Conservation (phyloP, 805 yeast genomes). For the Candida nemodendra region DNA sequence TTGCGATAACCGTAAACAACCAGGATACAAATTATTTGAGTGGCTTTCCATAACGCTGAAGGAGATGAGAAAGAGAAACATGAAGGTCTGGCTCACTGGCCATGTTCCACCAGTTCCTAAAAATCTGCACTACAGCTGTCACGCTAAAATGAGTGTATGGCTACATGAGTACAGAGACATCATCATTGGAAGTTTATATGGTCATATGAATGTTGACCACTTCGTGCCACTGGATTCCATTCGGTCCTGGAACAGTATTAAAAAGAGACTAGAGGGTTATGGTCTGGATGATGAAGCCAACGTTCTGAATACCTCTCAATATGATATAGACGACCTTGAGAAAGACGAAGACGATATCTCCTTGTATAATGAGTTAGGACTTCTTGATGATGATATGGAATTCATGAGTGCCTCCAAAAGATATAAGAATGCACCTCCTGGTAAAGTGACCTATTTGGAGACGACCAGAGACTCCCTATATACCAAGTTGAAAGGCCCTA, state of each 20-base stretch:
- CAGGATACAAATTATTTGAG: conserved; percentile 72
- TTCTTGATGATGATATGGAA: conserved; percentile 26
- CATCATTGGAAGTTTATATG: conserved; percentile 78
- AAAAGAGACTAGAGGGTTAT: conserved; percentile 14
- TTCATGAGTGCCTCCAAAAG: conserved; percentile 21
- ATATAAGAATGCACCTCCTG: conserved; percentile 65
- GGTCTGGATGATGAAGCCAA: conserved; percentile 24
- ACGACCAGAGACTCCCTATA: conserved; percentile 55
- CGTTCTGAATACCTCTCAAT: conserved; percentile 5
- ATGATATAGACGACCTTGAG: conserved; percentile 25
- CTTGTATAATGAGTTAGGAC: conserved; percentile 16
- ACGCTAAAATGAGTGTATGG: conserved; percentile 77
- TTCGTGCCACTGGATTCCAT: conserved; percentile 73
- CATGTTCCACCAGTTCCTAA: conserved; percentile 87
- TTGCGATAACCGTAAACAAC: conserved; percentile 69
- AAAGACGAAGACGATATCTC: conserved; percentile 23
- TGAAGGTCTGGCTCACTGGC: conserved; percentile 86
- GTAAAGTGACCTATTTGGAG: conserved; percentile 64
- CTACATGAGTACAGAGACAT: conserved; percentile 79
- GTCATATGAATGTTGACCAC: conserved; percentile 90
- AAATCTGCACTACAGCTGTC: conserved; percentile 71
- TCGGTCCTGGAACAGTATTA: conserved; percentile 58
- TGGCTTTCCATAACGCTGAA: conserved; percentile 77
- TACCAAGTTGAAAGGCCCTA: conserved; percentile 45
- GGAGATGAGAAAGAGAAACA: conserved; percentile 67